phyloP scores from a whole-genome alignment of 495 filamentous ascomycete genomes.

The Aspergillus ellipticus region DNA sequence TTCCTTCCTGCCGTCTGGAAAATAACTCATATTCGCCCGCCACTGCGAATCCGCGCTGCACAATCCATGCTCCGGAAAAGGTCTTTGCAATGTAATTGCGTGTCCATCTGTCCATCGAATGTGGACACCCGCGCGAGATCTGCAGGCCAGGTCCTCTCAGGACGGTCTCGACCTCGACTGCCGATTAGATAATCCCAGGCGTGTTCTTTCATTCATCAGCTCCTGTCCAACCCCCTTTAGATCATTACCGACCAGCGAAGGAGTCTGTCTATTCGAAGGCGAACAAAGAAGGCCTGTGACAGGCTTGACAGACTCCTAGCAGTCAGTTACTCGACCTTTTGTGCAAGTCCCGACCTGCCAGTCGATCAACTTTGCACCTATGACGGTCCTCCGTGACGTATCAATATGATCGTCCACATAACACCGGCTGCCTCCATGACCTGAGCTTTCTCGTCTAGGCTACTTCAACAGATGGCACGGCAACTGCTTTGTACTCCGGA shows the following conservation, averaged over 20 bases:
- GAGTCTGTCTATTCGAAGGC: not conserved
- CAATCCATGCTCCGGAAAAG: not conserved
- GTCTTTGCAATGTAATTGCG: not conserved
- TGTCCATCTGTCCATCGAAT: no score
- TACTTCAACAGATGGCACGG: not conserved
- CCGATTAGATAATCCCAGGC: not conserved
- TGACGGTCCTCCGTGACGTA: not conserved
- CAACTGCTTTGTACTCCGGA: no score
- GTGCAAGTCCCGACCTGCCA: not conserved
- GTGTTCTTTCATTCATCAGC: not conserved
- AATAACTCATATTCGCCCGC: not conserved
- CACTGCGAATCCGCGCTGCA: not conserved
- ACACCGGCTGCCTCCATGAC: not conserved
- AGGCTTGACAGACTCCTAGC: no score
- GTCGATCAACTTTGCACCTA: not conserved
- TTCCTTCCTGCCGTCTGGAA: not conserved
- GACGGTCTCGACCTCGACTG: not conserved
- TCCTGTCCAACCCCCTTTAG: not conserved
- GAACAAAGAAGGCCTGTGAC: not conserved
- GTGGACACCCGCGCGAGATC: not conserved
- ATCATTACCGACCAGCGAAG: not conserved
- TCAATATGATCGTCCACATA: not conserved
- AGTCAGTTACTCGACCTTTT: not conserved
- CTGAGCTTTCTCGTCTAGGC: not conserved
- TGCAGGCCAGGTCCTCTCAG: not conserved